Percentiles rank a stretch among this genome's conserved stretches.
These are phyloP conservation scores for Pneumocystis murina DNA, from an alignment of 1,139 yeast genomes.

Conservation along the genomic window DNA sequence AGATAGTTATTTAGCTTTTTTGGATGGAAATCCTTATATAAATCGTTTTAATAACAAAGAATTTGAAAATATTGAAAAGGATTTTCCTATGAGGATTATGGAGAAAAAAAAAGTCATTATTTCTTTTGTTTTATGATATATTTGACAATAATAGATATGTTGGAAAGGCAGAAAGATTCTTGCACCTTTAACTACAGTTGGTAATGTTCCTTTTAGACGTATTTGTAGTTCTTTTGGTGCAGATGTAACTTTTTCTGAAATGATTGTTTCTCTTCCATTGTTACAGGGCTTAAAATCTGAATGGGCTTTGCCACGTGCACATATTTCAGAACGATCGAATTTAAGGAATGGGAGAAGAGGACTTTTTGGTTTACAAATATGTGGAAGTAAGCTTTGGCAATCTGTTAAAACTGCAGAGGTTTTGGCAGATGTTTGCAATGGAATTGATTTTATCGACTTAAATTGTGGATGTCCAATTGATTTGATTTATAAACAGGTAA, in stretches of 20 bases:
- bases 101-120: constrained; percentile 29
- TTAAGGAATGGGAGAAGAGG: constrained; percentile 5
- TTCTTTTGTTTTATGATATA: constrained; percentile 16
- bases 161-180: constrained; percentile 65
- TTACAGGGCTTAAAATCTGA: constrained; percentile 83
- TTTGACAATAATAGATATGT: constrained; percentile 27
- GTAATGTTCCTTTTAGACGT: constrained; percentile 87
- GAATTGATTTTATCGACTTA: constrained; percentile 65
- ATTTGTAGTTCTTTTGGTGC: constrained; percentile 85
- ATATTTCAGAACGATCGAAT: constrained; percentile 63
- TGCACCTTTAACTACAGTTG: constrained; percentile 94
- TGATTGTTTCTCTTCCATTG: constrained; percentile 80
- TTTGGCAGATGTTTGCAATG: constrained; percentile 30
- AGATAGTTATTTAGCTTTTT: constrained; percentile 5
- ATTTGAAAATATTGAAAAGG: constrained; percentile 11
- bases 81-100: constrained; percentile 25
- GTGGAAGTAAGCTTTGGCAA: constrained; percentile 85
- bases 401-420: constrained; percentile 84
- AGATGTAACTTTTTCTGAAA: constrained; percentile 84
- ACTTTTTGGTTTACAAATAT: constrained; percentile 84
- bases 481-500: constrained; percentile 34
- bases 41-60: constrained; percentile 11
- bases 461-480: constrained; percentile 98
- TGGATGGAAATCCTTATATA: constrained; percentile 14
- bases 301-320: constrained; percentile 96